Conservation (phyloP, 768 basidiomycete genomes). For the Megacollybia marginata region DNA sequence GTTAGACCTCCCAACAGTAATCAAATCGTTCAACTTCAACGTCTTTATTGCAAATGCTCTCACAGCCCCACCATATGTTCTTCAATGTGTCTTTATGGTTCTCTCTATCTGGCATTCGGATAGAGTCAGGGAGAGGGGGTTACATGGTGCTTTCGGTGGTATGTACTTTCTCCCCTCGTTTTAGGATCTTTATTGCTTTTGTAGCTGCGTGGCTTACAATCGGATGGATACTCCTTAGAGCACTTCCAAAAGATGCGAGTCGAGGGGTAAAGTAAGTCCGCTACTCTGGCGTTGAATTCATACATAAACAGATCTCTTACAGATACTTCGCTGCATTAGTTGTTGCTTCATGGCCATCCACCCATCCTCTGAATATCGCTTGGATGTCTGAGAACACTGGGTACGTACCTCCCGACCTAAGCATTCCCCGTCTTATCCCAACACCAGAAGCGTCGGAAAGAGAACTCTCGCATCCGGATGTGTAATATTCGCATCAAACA, state of each 20-base stretch:
- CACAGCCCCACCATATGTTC: conserved; percentile 28
- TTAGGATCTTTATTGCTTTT: neutral
- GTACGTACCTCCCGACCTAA: conserved; percentile 5
- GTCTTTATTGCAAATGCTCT: conserved; percentile 30
- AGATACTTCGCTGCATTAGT: conserved; percentile 26
- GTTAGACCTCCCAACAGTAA: conserved; percentile 30
- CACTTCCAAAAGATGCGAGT: conserved; percentile 18
- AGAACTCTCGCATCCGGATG: conserved; percentile 27
- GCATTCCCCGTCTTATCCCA: neutral
- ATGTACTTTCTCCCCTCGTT: neutral
- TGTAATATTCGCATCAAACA: conserved; percentile 25
- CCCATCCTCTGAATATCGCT: conserved; percentile 30
- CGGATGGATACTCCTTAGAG: conserved; percentile 29
- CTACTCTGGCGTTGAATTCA: neutral
- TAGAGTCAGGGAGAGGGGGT: conserved; percentile 24
- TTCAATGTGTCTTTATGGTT: conserved; percentile 26
- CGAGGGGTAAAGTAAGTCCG: conserved; percentile 20
- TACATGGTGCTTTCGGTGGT: conserved; percentile 29
- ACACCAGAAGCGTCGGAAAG: conserved; percentile 23
- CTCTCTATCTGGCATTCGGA: conserved; percentile 25
- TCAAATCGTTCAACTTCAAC: conserved; percentile 30
- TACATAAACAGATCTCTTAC: neutral
- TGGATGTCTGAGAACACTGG: conserved; percentile 35
- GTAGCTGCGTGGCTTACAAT: conserved; percentile 29
- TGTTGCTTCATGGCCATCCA: conserved; percentile 29